phyloP scores from a whole-genome alignment of 495 filamentous ascomycete genomes.

The Neurospora cerealis region DNA sequence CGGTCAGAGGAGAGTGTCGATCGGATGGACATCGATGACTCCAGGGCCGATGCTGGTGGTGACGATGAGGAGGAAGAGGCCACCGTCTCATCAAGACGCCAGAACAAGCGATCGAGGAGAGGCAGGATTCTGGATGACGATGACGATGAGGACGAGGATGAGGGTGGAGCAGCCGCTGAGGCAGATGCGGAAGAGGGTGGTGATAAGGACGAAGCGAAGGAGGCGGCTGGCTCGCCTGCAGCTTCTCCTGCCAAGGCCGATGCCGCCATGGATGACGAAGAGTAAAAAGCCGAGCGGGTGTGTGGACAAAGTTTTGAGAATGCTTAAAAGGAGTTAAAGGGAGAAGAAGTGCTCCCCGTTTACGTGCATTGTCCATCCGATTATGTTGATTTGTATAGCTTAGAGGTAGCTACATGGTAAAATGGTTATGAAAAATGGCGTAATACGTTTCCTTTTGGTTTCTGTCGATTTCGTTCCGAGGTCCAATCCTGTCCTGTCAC shows the following conservation, averaged over 20 bases:
- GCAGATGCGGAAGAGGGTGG: neutral
- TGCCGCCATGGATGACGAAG: constrained; percentile 29
- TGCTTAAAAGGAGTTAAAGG: neutral
- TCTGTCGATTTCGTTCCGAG: neutral
- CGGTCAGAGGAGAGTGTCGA: constrained; percentile 31
- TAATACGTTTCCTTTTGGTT: neutral
- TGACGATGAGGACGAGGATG: constrained; percentile 21
- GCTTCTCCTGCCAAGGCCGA: constrained; percentile 5
- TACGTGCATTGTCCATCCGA: neutral
- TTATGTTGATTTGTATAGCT: neutral
- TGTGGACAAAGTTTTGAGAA: neutral
- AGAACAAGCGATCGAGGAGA: constrained; percentile 17
- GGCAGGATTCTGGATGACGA: constrained; percentile 27
- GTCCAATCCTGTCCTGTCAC: neutral
- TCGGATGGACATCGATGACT: constrained; percentile 12
- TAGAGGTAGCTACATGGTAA: neutral
- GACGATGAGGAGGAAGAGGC: constrained; percentile 22
- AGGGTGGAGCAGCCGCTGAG: constrained; percentile 1
- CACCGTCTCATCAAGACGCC: constrained; percentile 4
- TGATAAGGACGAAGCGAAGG: constrained; percentile 4
- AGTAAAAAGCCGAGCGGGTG: neutral
- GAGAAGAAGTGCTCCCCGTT: neutral
- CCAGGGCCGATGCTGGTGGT: constrained; percentile 18
- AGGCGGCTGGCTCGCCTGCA: neutral
- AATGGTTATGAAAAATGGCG: neutral